Base-by-base conservation (phyloP, 1,139 yeast species). In the Kodamaea sp. region DNA sequence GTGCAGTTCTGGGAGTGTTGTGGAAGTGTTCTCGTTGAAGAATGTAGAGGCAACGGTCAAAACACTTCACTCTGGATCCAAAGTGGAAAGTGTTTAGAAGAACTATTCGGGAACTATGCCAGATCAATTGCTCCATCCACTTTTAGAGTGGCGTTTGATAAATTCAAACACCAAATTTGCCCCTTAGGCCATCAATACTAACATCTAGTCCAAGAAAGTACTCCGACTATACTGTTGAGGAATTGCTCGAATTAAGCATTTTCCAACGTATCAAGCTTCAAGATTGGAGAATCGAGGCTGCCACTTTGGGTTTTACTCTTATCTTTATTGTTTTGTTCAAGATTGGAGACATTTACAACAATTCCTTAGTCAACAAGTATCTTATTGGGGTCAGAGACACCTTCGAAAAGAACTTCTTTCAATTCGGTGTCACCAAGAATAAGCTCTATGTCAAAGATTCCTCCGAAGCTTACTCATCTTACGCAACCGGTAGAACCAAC, bases 401-500 rank as follows among this genome's bases (percentile, higher is more conserved):
- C 61, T 70, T 92, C 47, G 65, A 69, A 28, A 71, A 74, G 32
- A 83, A 89, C 57, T 92, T 92, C 55, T 78, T 70, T 51, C 94
- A 84, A 57, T 92, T 82, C 42, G 97, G 97, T 38, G 80, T 80
- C 29, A 58, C 68, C n/a, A 45, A 65, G 30, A 66, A 68, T 29
- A 61, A 64, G 32, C 63, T 77, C 46, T 73, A 71, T 50, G 67
- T 81, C 44, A 76, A 79, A 55, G 96, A 88, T 57, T 78, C 83
- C 35, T 70, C 84, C 29, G 84, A 86, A 53, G 72, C 77, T 41
- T 89, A 63, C 59, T 69, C 92, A 12, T 71, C 88, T 30, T 92
- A 87, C 59, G 96, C 97, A 28, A 76, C 95, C 38, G 98, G 98
- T 44, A 80, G 98, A 59, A 68, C 78, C 43, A 83, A 86, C 59